Conservation (phyloP, 495 filamentous ascomycete species). For the Neohortaea acidophila region DNA sequence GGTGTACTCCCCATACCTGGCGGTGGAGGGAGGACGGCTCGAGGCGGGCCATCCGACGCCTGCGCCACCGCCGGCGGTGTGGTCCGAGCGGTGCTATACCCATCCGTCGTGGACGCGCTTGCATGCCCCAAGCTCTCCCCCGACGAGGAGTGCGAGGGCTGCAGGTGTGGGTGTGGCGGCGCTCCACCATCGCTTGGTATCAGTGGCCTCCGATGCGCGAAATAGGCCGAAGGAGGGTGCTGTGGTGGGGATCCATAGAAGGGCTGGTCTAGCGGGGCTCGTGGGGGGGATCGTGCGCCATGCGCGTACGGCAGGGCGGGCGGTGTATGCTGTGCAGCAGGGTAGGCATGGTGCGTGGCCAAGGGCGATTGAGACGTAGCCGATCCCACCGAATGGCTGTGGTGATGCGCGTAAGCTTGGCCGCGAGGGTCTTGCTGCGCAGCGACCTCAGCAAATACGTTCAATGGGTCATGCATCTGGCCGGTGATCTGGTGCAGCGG, state of each 20-base stretch:
- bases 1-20: constrained; percentile 11
- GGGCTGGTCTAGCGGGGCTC: constrained; percentile 13
- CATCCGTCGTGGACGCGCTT: constrained; percentile 18
- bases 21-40: constrained; percentile 20
- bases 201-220: constrained; percentile 21
- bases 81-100: constrained; percentile 20
- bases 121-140: constrained; percentile 22
- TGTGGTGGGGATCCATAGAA: constrained; percentile 10
- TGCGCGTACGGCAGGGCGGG: constrained; percentile 15
- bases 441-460: constrained; percentile 22
- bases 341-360: neutral
- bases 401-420: constrained; percentile 1
- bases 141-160: constrained; percentile 22
- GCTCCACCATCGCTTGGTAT: constrained; percentile 19
- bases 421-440: constrained; percentile 13
- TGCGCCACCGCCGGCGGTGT: constrained; percentile 24
- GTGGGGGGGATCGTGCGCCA: constrained; percentile 19
- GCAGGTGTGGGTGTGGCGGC: constrained; percentile 14
- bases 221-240: constrained; percentile 12
- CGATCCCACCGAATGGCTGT: constrained; percentile 2
- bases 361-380: constrained; percentile 4
- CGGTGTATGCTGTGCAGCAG: constrained; percentile 8
- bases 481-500: neutral
- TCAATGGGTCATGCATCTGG: constrained; percentile 9
- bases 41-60: constrained; percentile 19